Evolutionary conservation across 2,329 filamentous ascomycete species (phyloP), one percentile per base, ranked within the genome.

Genomic region (Aureobasidium sp.): DNA sequence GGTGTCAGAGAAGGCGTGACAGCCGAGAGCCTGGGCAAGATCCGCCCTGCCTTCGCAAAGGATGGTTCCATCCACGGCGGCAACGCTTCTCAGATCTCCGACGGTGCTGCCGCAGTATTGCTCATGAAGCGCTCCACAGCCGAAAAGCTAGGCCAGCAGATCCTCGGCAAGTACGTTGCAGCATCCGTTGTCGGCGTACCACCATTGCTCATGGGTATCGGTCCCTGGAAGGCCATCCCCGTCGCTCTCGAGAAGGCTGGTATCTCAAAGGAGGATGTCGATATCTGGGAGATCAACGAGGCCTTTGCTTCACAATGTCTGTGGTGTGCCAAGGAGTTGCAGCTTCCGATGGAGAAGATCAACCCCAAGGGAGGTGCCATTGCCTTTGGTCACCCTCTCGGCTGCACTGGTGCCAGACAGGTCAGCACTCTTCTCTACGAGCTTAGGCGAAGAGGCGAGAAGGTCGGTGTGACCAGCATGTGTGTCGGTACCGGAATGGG

Each of bases 281-380:
- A 97, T 74, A 93, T 97, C 72, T 97, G 85, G 72, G 94, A 99
- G 84, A 97, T 99, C 83, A 99, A 99, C 81, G 94, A 99, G 83
- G 94, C 94, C 1, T 99, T 99, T 75, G 94, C 94, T 36, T 90
- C 86, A 66, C 93, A 97, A 82, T 96, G 91, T 76, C 76, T 97
- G 67, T 97, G 89, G 89, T 97, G 91, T 76, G 85, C 90, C 65
- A 90, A 94, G 70, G 87, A 97, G 80, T 84, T 99, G 27, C 88
- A 87, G 48, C 78, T 99, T 32, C 89, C 91, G 59, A 73, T 81
- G 64, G 87, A 90, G 67, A 97, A 97, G 84, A 86, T 99, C 72
- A 97, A 97, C 80, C 93, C 93, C 69, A 96, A 97, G 83, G 94
- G 93, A 67, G 93, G 93, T 65, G 92, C 92, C 37, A 97, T 97